Conservation (phyloP, 495 filamentous ascomycete genomes). For the Lichina pygmaea region DNA sequence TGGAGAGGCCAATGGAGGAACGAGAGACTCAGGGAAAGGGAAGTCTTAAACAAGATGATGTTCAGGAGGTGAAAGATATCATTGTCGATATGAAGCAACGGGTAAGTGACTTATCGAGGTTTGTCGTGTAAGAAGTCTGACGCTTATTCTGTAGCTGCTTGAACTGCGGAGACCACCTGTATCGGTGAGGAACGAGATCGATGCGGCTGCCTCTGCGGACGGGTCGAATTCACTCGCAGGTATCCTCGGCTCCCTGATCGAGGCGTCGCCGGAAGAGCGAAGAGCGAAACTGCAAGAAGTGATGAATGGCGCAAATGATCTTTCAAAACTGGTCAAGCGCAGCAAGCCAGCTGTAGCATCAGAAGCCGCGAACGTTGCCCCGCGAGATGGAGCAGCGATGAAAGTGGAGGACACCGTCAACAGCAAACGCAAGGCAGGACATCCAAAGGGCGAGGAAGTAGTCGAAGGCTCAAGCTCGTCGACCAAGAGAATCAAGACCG, state of each 20-base stretch:
- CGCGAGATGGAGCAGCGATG: neutral
- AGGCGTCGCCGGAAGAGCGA: slow-evolving; percentile 31
- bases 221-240: slow-evolving; percentile 27
- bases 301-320: slow-evolving; percentile 54
- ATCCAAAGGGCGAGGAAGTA: neutral
- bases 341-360: slow-evolving; percentile 24
- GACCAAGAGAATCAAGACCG: too few species aligned
- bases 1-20: slow-evolving; percentile 21
- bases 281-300: slow-evolving; percentile 48
- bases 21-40: slow-evolving; percentile 20
- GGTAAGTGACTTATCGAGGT: slow-evolving; percentile 17
- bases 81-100: slow-evolving; percentile 67
- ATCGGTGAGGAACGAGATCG: slow-evolving; percentile 28
- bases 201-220: slow-evolving; percentile 12
- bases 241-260: slow-evolving; percentile 48
- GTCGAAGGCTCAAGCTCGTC: neutral
- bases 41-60: slow-evolving; percentile 32
- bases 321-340: slow-evolving; percentile 55
- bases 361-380: neutral
- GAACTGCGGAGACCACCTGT: slow-evolving; percentile 51
- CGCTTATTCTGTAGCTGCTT: slow-evolving; percentile 22
- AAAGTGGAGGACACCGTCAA: neutral
- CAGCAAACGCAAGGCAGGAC: slow-evolving; percentile 1
- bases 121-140: neutral
- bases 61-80: slow-evolving; percentile 66